Conservation (phyloP, 176 grass and related monocot genomes). For the Pontederia crassipes region DNA sequence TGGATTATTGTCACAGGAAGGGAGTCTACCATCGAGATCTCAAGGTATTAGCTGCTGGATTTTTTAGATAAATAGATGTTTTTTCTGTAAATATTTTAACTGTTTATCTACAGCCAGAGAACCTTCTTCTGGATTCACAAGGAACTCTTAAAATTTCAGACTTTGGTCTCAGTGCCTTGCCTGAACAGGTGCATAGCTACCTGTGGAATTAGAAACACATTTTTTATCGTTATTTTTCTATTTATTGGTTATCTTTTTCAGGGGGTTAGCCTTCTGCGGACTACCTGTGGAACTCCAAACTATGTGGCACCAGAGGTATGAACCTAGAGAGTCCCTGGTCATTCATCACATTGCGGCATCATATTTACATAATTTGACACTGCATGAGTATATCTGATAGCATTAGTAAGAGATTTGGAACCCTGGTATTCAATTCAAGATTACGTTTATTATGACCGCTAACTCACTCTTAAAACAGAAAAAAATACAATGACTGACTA, state of each 20-base stretch:
- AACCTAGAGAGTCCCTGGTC: background rate
- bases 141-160: conserved; percentile 99
- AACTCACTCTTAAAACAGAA: too few species aligned
- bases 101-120: conserved; percentile 72
- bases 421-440: too few species aligned
- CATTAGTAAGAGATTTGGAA: too few species aligned
- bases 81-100: conserved; percentile 21
- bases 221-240: conserved; percentile 1
- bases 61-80: conserved; percentile 4
- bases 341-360: background rate
- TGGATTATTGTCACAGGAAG: conserved; percentile 86
- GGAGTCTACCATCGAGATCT: conserved; percentile 93
- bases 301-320: conserved; percentile 98
- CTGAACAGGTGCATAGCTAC: conserved; percentile 54
- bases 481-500: too few species aligned
- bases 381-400: background rate
- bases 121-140: conserved; percentile 94
- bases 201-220: background rate
- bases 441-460: too few species aligned
- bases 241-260: conserved; percentile 32
- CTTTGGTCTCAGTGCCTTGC: conserved; percentile 91
- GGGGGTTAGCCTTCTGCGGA: conserved; percentile 56
- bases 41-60: conserved; percentile 44
- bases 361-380: background rate
- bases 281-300: conserved; percentile 97